Evolutionary conservation across 805 yeast genomes (phyloP).

Genomic region (Metschnikowia noctiluminum): DNA sequence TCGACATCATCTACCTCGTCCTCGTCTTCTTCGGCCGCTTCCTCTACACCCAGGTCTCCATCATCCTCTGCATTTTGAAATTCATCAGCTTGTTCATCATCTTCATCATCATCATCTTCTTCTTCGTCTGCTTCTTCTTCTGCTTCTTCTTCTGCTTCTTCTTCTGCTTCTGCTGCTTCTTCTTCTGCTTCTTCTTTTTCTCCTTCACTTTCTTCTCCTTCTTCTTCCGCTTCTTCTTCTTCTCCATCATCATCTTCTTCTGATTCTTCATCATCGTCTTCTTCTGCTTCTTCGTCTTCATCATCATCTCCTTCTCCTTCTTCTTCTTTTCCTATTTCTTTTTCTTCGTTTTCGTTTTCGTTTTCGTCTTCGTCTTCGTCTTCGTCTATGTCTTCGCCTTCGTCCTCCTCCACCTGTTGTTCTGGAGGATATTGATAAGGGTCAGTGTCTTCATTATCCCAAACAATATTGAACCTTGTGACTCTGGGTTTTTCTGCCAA

Average conservation of each 20-base stretch:
- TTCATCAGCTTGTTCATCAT: constrained; percentile 8
- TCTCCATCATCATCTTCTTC: constrained; percentile 7
- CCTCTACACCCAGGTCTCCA: constrained; percentile 7
- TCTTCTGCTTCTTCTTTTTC: constrained; percentile 18
- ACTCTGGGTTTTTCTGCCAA: constrained; percentile 97
- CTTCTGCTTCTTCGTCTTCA: constrained; percentile 11
- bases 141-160: constrained; percentile 21
- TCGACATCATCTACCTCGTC: constrained; percentile 10
- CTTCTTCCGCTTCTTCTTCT: constrained; percentile 13
- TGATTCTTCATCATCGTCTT: constrained; percentile 10
- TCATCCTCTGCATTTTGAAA: constrained; percentile 8
- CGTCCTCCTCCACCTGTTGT: constrained; percentile 51
- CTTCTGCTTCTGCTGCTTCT: constrained; percentile 24
- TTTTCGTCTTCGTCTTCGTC: constrained; percentile 24
- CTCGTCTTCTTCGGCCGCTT: constrained; percentile 10
- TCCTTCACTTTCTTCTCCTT: too few relatives aligned
- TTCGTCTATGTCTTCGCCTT: constrained; percentile 30
- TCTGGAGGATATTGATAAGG: constrained; percentile 76
- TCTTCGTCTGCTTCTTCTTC: constrained; percentile 17
- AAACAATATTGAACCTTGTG: constrained; percentile 91
- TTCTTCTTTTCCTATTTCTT: constrained; percentile 10
- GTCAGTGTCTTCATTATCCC: constrained; percentile 76
- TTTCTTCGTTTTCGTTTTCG: constrained; percentile 16
- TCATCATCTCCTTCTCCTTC: constrained; percentile 10
- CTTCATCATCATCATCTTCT: constrained; percentile 11